Evolutionary conservation across 2,329 filamentous ascomycete genomes (phyloP).

Genomic region (Endoconidiophora polonica): DNA sequence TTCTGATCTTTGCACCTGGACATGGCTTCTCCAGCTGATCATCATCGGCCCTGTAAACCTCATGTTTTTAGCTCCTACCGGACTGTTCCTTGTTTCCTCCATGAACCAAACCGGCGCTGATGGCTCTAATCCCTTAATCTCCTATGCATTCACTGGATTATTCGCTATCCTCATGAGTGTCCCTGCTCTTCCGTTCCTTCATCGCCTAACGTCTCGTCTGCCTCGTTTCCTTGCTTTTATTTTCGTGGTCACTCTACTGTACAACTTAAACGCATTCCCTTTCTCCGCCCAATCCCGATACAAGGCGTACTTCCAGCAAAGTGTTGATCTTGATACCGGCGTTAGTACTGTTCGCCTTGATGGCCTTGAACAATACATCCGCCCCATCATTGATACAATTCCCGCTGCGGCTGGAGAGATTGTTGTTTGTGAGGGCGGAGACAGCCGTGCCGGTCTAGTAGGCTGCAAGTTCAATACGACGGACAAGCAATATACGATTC

Average conservation of each 20-base stretch:
- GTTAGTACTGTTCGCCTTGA: constrained; percentile 51
- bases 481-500: constrained; percentile 20
- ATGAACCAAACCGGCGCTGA: constrained; percentile 72
- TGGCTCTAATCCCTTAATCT: constrained; percentile 53
- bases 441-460: constrained; percentile 32
- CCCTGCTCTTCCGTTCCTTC: constrained; percentile 68
- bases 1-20: constrained; percentile 57
- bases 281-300: constrained; percentile 66
- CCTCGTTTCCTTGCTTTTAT: constrained; percentile 60
- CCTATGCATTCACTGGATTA: constrained; percentile 53
- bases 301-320: constrained; percentile 78
- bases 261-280: constrained; percentile 76
- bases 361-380: constrained; percentile 51
- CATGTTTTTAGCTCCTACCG: constrained; percentile 61
- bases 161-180: constrained; percentile 57
- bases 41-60: constrained; percentile 63
- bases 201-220: constrained; percentile 69
- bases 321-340: constrained; percentile 59
- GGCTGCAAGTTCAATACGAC: constrained; percentile 52
- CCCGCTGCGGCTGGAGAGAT: constrained; percentile 52
- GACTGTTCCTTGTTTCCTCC: constrained; percentile 53
- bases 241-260: constrained; percentile 60
- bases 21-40: constrained; percentile 77
- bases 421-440: constrained; percentile 33
- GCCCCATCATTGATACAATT: constrained; percentile 47